phyloP scores from a whole-genome alignment of 83 land plant genomes.

The Picea abies region DNA sequence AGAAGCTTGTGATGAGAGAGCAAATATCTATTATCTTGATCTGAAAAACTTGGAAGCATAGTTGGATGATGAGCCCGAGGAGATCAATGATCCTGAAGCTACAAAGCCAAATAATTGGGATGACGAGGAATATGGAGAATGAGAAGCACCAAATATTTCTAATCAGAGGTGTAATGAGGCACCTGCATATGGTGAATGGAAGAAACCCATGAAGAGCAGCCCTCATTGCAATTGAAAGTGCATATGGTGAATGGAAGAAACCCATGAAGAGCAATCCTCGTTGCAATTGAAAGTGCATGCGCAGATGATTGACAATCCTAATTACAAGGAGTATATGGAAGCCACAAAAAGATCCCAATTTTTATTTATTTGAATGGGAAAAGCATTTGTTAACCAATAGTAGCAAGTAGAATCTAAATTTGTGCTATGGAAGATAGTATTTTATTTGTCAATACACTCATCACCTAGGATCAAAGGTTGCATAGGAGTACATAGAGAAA shows the following conservation, averaged over 20 bases:
- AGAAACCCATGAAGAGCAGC: too few species aligned
- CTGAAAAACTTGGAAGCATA: too few species aligned
- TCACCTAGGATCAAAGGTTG: conserved; percentile 50
- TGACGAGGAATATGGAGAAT: conserved; percentile 56
- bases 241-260: too few species aligned
- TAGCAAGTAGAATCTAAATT: conserved; percentile 82
- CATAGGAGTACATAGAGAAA: conserved; percentile 41
- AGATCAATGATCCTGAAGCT: conserved; percentile 50
- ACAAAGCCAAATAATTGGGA: conserved; percentile 83
- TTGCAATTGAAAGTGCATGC: conserved; percentile 15
- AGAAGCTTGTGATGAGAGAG: conserved; percentile 44
- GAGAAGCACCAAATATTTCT: conserved; percentile 79
- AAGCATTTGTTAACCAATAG: conserved; percentile 73
- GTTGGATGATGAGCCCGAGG: too few species aligned
- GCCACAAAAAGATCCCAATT: conserved; percentile 20
- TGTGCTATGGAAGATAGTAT: conserved; percentile 90
- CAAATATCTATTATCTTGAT: too few species aligned
- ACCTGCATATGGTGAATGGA: conserved; percentile 23
- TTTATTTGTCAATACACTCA: conserved; percentile 67
- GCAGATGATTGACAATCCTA: conserved; percentile 73
- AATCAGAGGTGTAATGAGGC: conserved; percentile 74
- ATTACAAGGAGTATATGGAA: conserved; percentile 88
- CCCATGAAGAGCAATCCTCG: conserved; percentile 59
- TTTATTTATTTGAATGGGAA: conserved; percentile 64
- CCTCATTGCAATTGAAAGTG: too few species aligned